Evolutionary conservation across 2,329 filamentous ascomycete genomes (phyloP).

Genomic region (Metarhizium robertsii): DNA sequence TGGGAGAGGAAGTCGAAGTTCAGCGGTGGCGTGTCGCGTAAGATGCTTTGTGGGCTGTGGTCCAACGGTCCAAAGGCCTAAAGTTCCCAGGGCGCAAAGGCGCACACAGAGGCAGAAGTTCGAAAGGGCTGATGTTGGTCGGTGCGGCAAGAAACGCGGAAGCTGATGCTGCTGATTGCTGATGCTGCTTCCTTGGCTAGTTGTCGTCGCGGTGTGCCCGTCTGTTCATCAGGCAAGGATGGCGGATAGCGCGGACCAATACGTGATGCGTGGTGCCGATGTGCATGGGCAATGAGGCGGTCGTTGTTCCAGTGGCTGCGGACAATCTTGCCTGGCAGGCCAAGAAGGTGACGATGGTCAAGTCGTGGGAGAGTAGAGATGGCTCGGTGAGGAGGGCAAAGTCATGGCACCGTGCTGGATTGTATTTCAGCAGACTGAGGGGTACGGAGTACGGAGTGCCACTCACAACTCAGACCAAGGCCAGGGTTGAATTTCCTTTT

Average conservation of each 20-base stretch:
- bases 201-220: constrained; percentile 1
- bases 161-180: not conserved
- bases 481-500: not conserved
- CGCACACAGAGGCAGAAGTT: not conserved
- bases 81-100: not conserved
- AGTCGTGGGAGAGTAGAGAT: constrained; percentile 27
- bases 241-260: constrained; percentile 13
- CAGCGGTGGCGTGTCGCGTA: not conserved
- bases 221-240: constrained; percentile 12
- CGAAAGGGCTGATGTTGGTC: not conserved
- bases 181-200: constrained; percentile 2
- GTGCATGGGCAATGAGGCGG: constrained; percentile 10
- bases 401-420: constrained; percentile 27
- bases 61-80: not conserved
- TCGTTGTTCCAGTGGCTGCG: constrained; percentile 9
- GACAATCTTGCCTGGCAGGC: constrained; percentile 3
- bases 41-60: not conserved
- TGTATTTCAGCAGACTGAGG: constrained; percentile 33
- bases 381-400: constrained; percentile 30
- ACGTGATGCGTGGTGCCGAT: constrained; percentile 13
- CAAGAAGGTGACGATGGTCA: constrained; percentile 20
- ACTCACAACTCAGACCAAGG: not conserved
- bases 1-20: not conserved
- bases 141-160: not conserved
- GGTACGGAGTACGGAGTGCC: constrained; percentile 18